Evolutionary conservation across 305 asterid genomes (phyloP), one percentile per base, ranked within the genome.

Genomic region (Fraxinus nigra): DNA sequence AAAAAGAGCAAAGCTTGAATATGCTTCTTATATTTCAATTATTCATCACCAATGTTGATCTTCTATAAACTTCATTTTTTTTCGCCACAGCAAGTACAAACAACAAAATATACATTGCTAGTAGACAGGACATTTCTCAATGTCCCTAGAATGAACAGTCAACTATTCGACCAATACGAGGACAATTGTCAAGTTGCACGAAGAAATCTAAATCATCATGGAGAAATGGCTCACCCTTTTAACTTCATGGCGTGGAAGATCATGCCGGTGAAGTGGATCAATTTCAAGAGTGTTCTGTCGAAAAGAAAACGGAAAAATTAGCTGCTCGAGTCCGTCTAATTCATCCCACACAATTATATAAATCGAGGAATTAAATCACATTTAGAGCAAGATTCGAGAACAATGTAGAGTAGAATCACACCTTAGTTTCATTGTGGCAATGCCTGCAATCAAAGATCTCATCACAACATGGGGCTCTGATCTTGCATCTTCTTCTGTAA

Each of bases 391-490:
- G 22, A 51, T 51, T 59, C 7, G 22, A 77, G 8, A 34, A 46
- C 20, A 77, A 48, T 9, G 26, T 4, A 54, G 48, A 69, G 8
- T 13, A 77, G 3, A 72, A 67, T 56, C 78, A 73, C 18, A 89
- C 93, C 89, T 87, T 90, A 73, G 90, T 84, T 83, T 90, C 91
- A 78, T 89, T 90, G 72, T 90, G 93, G 84, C 93, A 90, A 78
- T 89, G 93, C 81, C 92, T 86, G 81, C 93, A 90, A 84, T 90
- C 90, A 82, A 90, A 89, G 40, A 84, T 67, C 84, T 84, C 88
- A 85, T 87, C 79, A 67, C 92, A 87, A 84, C 93, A 90, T 11
- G 91, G 90, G 46, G 90, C 88, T 83, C 88, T 89, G 32, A 89
- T 86, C 84, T 89, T 89, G 90, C 93, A 90, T 83, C 89, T 87